Percentiles rank a stretch among this genome's conserved stretches.
Conservation (phyloP, 768 basidiomycete genomes). For the Suillus hirtellus region DNA sequence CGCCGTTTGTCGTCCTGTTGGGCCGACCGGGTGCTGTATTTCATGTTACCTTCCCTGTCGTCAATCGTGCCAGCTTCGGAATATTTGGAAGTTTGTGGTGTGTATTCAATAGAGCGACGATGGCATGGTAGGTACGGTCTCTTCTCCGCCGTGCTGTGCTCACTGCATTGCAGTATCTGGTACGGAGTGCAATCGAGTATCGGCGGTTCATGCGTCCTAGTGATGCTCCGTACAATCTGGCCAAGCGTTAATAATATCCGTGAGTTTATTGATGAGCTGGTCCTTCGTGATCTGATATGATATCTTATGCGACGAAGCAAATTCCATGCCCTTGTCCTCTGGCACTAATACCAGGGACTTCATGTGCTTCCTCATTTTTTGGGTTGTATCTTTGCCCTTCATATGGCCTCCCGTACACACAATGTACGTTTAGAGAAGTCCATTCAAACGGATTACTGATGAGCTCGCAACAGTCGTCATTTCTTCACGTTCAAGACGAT, state of each 20-base stretch:
- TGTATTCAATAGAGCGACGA: slow-evolving; percentile 65
- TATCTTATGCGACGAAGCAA: slow-evolving; percentile 39
- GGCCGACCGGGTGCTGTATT: slow-evolving; percentile 70
- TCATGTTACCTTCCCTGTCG: slow-evolving; percentile 69
- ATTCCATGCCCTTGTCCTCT: slow-evolving; percentile 61
- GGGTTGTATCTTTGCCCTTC: slow-evolving; percentile 72
- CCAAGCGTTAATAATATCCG: slow-evolving; percentile 63
- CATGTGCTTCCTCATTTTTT: slow-evolving; percentile 80
- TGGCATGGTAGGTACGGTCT: slow-evolving; percentile 53
- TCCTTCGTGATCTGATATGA: background rate
- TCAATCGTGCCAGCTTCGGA: slow-evolving; percentile 67
- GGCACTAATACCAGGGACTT: slow-evolving; percentile 70
- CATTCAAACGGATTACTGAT: slow-evolving; percentile 6
- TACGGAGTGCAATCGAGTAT: slow-evolving; percentile 75
- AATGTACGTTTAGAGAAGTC: slow-evolving; percentile 44
- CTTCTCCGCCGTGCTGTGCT: slow-evolving; percentile 19
- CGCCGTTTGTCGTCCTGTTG: slow-evolving; percentile 68
- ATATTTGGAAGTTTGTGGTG: slow-evolving; percentile 73
- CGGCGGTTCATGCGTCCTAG: slow-evolving; percentile 67
- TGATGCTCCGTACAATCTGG: slow-evolving; percentile 71
- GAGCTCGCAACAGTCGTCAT: slow-evolving; percentile 47
- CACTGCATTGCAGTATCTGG: slow-evolving; percentile 48
- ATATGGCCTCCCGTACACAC: slow-evolving; percentile 79
- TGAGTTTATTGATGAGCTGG: slow-evolving; percentile 29
- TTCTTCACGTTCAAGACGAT: slow-evolving; percentile 75